Base-by-base conservation (phyloP, 129 eudicot genomes). In the Kitagawia praeruptora region DNA sequence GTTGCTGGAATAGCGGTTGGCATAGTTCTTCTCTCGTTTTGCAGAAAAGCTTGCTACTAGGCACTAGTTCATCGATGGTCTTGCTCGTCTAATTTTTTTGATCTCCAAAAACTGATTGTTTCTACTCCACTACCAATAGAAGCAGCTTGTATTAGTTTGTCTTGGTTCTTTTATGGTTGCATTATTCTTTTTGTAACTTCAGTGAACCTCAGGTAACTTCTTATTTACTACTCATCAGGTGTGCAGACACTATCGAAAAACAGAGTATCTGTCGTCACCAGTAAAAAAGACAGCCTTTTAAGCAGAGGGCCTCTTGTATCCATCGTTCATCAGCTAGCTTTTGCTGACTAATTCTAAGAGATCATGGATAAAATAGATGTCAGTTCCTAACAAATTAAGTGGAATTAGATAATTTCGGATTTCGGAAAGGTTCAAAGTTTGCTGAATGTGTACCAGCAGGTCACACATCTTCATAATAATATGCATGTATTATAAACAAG, bases 21-120 rank as follows among this genome's bases (percentile, higher is more conserved):
- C 51, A 86, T 94, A 37, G 86, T 91, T 70, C 86, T 94, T 82
- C 90, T 94, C 75, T 89, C 98, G 18, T 70, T 87, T 46, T 94
- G 93, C 82, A 77, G 89, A 27, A 87, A 83, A 83, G 77, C 93
- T 51, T 38, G 76, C 27, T 12, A 46, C 49, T 46, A 46, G 15
- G 49, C 85, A 91, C 58, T 46, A 46, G 56, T 18, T 25, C 39
- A n/a, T 23, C 31, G 82, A 82, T 40, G 23, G 9, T 54, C 75
- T 48, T 40, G 8, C n/a, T 38, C 40, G 72, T 42, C 47, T 6
- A 0, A 6, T 6, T 71, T 71, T 71, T 12, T 37, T 38, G 25
- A 67, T 67, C 23, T 31, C 31, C 31, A 9, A 8, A 23, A n/a
- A 58, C 13, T 21, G 0, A 54, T 23, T 54, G 31, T 58, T 23